Percentiles rank a stretch among this genome's conserved stretches.
phyloP scores from a whole-genome alignment of 148 eudicot species.

The Rhododendron vialii region DNA sequence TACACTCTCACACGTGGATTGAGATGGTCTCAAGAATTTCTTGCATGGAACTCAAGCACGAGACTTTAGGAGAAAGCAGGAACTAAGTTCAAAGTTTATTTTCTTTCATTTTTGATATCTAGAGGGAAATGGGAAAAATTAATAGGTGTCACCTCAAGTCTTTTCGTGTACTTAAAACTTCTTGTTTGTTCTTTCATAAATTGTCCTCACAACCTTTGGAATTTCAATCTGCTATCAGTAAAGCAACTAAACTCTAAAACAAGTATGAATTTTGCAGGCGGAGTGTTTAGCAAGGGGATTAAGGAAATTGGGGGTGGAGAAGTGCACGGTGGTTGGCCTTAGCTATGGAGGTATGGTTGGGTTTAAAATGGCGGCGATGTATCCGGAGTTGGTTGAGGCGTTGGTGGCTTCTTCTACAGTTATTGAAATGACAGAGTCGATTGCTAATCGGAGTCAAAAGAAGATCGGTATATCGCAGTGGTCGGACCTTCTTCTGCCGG shows the following conservation, averaged over 20 bases:
- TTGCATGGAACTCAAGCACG: too few relatives aligned
- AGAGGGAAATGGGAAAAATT: background rate
- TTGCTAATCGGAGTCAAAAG: constrained; percentile 2
- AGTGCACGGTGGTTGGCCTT: constrained; percentile 46
- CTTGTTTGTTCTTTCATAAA: too few relatives aligned
- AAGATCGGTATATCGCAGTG: constrained; percentile 29
- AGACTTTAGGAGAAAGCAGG: too few relatives aligned
- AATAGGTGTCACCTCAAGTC: background rate
- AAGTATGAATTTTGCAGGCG: constrained; percentile 25
- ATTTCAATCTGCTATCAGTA: too few relatives aligned
- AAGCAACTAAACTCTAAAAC: background rate
- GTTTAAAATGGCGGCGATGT: constrained; percentile 44
- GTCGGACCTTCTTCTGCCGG: constrained; percentile 42
- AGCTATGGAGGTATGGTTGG: constrained; percentile 63
- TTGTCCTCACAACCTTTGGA: constrained; percentile 4
- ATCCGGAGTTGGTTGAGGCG: constrained; percentile 43
- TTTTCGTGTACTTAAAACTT: background rate
- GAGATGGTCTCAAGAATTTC: too few relatives aligned
- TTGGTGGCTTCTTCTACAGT: constrained; percentile 40
- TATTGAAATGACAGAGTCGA: constrained; percentile 30
- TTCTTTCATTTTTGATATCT: background rate
- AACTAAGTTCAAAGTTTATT: too few relatives aligned
- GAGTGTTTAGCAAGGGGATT: constrained; percentile 43
- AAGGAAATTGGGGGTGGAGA: constrained; percentile 38
- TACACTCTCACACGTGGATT: too few relatives aligned